Evolutionary conservation across 164 flowering plant species (phyloP).

Genomic region (Litsea cubeba): DNA sequence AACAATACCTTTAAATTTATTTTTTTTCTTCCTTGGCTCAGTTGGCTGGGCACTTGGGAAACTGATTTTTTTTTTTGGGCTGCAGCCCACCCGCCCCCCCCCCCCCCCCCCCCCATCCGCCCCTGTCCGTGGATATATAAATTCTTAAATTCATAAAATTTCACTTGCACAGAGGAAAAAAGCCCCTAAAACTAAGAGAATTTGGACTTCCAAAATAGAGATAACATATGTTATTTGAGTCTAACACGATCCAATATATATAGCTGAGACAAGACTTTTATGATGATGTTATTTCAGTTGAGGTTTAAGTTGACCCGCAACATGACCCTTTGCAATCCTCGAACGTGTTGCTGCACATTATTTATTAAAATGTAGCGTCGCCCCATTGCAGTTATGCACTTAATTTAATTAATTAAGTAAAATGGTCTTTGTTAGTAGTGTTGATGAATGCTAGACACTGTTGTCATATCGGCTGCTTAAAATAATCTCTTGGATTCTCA

Average conservation of each 20-base stretch:
- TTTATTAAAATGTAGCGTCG: too few species aligned
- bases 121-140: too few species aligned
- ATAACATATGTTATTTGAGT: not conserved
- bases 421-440: not conserved
- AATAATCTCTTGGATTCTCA: too few species aligned
- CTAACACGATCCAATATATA: not conserved
- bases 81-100: too few species aligned
- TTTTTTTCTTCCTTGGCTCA: too few species aligned
- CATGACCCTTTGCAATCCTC: too few species aligned
- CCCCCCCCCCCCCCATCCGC: too few species aligned
- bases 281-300: not conserved
- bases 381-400: not conserved
- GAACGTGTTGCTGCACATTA: too few species aligned
- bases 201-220: not conserved
- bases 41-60: too few species aligned
- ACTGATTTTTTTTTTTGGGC: too few species aligned
- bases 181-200: not conserved
- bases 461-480: constrained; percentile 3
- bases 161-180: not conserved
- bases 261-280: too few species aligned
- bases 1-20: too few species aligned
- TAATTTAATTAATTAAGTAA: not conserved
- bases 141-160: not conserved
- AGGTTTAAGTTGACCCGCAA: not conserved
- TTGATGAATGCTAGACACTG: constrained; percentile 7